phyloP scores from a whole-genome alignment of 352 stramenopile genomes.

The Aphanomyces stellatus region DNA sequence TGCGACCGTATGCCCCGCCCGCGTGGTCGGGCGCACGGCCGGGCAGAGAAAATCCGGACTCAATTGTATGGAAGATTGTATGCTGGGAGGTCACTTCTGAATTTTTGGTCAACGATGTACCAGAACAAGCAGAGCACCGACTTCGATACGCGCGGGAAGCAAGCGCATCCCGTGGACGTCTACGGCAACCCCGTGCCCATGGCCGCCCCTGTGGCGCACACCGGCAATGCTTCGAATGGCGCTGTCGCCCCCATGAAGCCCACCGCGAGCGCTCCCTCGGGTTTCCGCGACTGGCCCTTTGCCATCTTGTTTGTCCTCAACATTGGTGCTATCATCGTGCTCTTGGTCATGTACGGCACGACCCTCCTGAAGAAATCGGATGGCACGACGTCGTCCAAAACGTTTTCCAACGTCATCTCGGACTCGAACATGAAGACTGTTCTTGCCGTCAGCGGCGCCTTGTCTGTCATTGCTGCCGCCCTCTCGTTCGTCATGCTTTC shows the following conservation, averaged over 20 bases:
- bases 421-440: conserved; percentile 51
- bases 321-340: conserved; percentile 56
- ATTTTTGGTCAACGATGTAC: neutral
- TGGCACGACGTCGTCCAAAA: conserved; percentile 17
- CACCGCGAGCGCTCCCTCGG: conserved; percentile 18
- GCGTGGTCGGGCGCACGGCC: too few species aligned
- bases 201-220: neutral
- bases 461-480: conserved; percentile 50
- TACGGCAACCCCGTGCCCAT: conserved; percentile 2
- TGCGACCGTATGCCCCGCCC: too few species aligned
- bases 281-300: conserved; percentile 73
- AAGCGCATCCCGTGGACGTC: neutral
- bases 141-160: neutral
- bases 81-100: conserved; percentile 1
- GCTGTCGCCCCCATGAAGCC: conserved; percentile 12
- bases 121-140: neutral
- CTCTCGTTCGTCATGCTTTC: conserved; percentile 61
- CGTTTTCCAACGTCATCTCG: conserved; percentile 31
- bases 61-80: too few species aligned
- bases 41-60: too few species aligned
- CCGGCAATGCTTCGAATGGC: neutral
- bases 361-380: conserved; percentile 33
- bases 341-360: conserved; percentile 61
- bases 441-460: conserved; percentile 40
- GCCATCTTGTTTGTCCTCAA: conserved; percentile 71